Base-by-base conservation (phyloP, 2,329 filamentous ascomycete genomes). In the Thermochaetoides dissita region DNA sequence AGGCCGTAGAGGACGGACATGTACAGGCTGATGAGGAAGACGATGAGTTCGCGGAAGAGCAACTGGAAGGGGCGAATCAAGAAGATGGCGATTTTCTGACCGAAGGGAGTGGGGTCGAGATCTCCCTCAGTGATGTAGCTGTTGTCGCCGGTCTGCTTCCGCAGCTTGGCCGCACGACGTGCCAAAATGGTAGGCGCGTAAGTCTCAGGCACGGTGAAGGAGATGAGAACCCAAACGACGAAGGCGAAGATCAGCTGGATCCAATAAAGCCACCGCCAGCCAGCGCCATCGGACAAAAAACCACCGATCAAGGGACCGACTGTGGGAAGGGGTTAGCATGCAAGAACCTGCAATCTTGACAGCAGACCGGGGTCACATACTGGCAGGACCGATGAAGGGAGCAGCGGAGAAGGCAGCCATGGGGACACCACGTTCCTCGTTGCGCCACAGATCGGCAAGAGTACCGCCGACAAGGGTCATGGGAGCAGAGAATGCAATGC, bases 191-290 rank as follows among this genome's bases (percentile, higher is more conserved):
- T 82, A 0, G 87, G 85, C 0, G 85, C 79, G 58, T 91, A 94
- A 0, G 87, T 94, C 61, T 94, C 87, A 1, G 85, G 84, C 0
- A 94, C 80, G n/a, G 84, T 91, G 61, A 93, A 88, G 30, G 79
- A 81, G 59, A 91, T 87, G 46, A 89, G 58, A 11, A 81, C 46
- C 76, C 81, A 91, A 51, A 81, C 73, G 38, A 79, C 57, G 10
- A 69, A 77, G 28, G 81, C 67, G 9, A 91, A 57, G 54, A 94
- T 93, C 8, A 91, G 66, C 55, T 89, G 84, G 51, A 94, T 74
- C 81, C 83, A 89, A 65, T 91, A 91, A 0, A 91, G 67, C 83
- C 84, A 91, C 50, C 84, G 67, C 85, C 85, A 91, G 33, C 80
- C 80, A 0, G 67, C 62, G 0, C 72, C 73, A 51, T 87, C 81